Conservation (phyloP, 1,284 basidiomycete genomes). For the Malassezia brasiliensis region DNA sequence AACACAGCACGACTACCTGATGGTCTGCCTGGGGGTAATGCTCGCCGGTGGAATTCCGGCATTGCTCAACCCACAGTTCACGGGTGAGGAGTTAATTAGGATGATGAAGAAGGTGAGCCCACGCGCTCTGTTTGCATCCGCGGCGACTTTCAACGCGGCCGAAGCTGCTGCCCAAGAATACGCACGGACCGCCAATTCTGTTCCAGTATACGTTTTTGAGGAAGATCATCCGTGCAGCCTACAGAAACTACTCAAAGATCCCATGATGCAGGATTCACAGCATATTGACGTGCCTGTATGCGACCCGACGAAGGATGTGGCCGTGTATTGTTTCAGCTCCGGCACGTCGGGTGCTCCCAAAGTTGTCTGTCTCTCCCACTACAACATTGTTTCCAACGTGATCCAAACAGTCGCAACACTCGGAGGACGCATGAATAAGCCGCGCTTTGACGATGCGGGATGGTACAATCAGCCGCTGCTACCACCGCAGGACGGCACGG, state of each 20-base stretch:
- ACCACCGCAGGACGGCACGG: constrained; percentile 18
- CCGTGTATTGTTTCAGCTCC: constrained; percentile 40
- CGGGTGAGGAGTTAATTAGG: constrained; percentile 30
- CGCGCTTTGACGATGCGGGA: constrained; percentile 26
- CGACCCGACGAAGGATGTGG: constrained; percentile 25
- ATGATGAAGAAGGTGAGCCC: constrained; percentile 35
- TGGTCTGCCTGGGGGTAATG: constrained; percentile 34
- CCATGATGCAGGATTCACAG: constrained; percentile 20
- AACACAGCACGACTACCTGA: constrained; percentile 33
- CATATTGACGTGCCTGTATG: constrained; percentile 19
- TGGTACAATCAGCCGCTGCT: constrained; percentile 26
- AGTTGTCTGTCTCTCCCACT: constrained; percentile 41
- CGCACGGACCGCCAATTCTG: constrained; percentile 16
- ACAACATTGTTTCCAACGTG: constrained; percentile 37
- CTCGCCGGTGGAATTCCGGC: constrained; percentile 36
- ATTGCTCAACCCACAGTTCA: constrained; percentile 45
- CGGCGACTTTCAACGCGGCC: constrained; percentile 18
- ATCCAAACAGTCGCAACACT: constrained; percentile 39
- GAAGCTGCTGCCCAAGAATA: constrained; percentile 21
- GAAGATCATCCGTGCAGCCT: constrained; percentile 28
- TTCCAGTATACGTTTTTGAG: constrained; percentile 32
- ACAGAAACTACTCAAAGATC: constrained; percentile 18
- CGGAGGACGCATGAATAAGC: constrained; percentile 36
- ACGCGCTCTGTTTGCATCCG: constrained; percentile 27
- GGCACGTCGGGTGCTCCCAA: constrained; percentile 45